Evolutionary conservation across 2,329 filamentous ascomycete species (phyloP).

Genomic region (Botryosphaeria dothidea): DNA sequence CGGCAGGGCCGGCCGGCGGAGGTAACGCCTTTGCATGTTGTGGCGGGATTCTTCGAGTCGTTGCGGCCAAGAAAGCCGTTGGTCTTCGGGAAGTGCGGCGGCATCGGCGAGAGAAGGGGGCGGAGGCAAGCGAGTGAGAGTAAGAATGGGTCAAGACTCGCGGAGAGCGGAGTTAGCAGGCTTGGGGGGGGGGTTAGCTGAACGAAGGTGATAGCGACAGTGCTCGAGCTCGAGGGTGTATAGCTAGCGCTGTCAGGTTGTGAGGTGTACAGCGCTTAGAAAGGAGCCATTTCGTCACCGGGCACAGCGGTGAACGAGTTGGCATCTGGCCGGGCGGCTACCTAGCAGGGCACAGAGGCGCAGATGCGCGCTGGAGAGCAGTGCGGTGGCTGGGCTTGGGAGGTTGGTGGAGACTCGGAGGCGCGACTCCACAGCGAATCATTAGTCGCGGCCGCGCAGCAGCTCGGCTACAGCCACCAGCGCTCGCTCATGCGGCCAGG

Average conservation of each 20-base stretch:
- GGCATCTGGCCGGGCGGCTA: conserved; percentile 6
- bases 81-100: background rate
- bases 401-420: background rate
- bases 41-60: conserved; percentile 80
- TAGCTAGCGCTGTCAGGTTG: background rate
- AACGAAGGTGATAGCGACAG: background rate
- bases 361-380: conserved; percentile 7
- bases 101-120: conserved; percentile 21
- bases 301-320: conserved; percentile 13
- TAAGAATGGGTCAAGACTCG: conserved; percentile 24
- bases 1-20: conserved; percentile 80
- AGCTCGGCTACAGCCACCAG: background rate
- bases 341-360: background rate
- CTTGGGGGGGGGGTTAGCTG: background rate
- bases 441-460: background rate
- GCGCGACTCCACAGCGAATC: background rate
- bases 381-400: conserved; percentile 10
- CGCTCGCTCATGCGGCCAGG: background rate
- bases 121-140: conserved; percentile 21
- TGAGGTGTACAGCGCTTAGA: background rate
- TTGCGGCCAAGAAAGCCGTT: conserved; percentile 51
- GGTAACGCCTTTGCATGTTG: conserved; percentile 88
- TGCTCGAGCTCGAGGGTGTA: background rate
- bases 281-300: conserved; percentile 10
- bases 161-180: conserved; percentile 17